Evolutionary conservation across 1,139 yeast species (phyloP), one percentile per base, ranked within the genome.

Genomic region (Candida tropicalis): DNA sequence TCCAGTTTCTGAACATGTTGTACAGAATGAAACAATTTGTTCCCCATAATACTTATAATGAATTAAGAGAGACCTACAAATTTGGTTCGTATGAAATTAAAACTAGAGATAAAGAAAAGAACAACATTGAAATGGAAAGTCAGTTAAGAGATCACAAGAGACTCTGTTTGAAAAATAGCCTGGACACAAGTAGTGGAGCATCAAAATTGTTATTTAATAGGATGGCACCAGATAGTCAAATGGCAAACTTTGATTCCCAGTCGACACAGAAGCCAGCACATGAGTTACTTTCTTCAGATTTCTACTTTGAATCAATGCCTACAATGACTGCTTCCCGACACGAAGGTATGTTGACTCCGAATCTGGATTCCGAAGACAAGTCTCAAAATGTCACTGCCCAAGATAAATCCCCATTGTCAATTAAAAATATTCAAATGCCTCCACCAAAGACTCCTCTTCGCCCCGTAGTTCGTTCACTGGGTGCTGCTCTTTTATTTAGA

Each of bases 1-100:
- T n/a, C 9, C 34, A 44, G 26, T 44, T 44, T 27, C 31, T 39
- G 20, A 24, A 27, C 10, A 38, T 47, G 35, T 20, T 47, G 9
- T 25, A 42, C 11, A 16, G 48, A 27, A 35, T 40, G 27, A 40
- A 40, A 17, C 4, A 4, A 3, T 17, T 36, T 20, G 7, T 11
- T 26, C 2, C 20, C 4, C 27, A 18, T 7, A 15, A 28, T 3
- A 13, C 13, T 5, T 36, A 27, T 13, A 13, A 20, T 8, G 20
- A 27, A 11, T 12, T 36, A 16, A 17, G 33, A 13, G 11, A 9
- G 9, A 5, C 10, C 3, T 36, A 27, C 17, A 32, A 12, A 8
- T 27, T 36, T 36, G 16, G 32, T 20, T 9, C 20, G 10, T 36
- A 27, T 20, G 39, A 36, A 13, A 26, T 36, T 12, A 9, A 7